Evolutionary conservation across 2,329 filamentous ascomycete genomes (phyloP).

Genomic region (Karstenula rhodostoma): DNA sequence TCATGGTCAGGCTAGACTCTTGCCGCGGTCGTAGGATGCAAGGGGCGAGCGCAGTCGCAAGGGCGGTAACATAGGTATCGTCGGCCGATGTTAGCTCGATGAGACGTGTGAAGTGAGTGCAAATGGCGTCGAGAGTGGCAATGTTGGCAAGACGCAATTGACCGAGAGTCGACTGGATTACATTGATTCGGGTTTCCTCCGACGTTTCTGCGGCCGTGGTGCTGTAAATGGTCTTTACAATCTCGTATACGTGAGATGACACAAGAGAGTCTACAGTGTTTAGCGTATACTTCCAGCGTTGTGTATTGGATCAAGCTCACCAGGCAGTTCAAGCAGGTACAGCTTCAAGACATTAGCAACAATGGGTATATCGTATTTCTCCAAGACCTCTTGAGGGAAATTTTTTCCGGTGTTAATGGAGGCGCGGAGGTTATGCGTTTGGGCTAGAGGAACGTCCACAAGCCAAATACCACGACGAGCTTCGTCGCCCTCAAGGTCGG

Average conservation of each 20-base stretch:
- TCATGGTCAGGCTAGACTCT: conserved; percentile 91
- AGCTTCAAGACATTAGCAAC: conserved; percentile 92
- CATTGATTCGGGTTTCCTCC: conserved; percentile 82
- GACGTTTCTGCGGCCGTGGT: conserved; percentile 72
- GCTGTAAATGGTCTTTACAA: conserved; percentile 96
- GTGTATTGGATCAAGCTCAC: conserved; percentile 59
- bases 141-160: conserved; percentile 97
- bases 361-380: conserved; percentile 91
- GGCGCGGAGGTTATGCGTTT: conserved; percentile 83
- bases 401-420: conserved; percentile 87
- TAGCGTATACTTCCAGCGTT: conserved; percentile 24
- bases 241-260: conserved; percentile 97
- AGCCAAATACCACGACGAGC: conserved; percentile 93
- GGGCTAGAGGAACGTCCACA: conserved; percentile 84
- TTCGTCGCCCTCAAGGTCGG: conserved; percentile 95
- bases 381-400: conserved; percentile 77
- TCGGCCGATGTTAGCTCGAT: conserved; percentile 97
- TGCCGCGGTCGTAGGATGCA: conserved; percentile 87
- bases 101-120: conserved; percentile 96
- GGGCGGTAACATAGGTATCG: conserved; percentile 78
- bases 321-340: conserved; percentile 92
- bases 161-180: conserved; percentile 93
- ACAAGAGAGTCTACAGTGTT: conserved; percentile 82
- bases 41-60: conserved; percentile 79
- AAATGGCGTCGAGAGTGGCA: conserved; percentile 96